These are phyloP conservation scores for Grosmannia clavigera DNA, from an alignment of 2,329 filamentous ascomycete species.

Conservation along the genomic window DNA sequence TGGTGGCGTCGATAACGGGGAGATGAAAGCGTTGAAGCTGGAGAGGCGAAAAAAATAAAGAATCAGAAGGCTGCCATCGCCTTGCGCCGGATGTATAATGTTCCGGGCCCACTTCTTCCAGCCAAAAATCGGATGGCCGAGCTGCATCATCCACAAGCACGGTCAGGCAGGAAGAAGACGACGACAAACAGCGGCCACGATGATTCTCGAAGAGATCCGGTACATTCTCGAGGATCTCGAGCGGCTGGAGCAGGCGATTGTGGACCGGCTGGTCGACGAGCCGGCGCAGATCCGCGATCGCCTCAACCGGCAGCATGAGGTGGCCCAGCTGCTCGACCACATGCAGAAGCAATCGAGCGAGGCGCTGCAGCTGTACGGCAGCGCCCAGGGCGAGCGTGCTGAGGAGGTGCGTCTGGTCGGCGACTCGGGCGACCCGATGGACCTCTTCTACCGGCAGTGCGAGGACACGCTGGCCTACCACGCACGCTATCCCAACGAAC, in stretches of 20 bases:
- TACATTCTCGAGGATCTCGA: constrained; percentile 94
- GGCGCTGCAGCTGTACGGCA: constrained; percentile 72
- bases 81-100: neutral
- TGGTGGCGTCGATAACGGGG: neutral
- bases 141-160: neutral
- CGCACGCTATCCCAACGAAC: constrained; percentile 82
- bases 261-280: constrained; percentile 78
- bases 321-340: constrained; percentile 72
- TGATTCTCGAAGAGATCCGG: constrained; percentile 89
- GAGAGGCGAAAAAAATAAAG: neutral
- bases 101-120: neutral
- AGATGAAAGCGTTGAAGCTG: neutral
- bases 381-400: constrained; percentile 57
- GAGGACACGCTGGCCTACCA: constrained; percentile 77
- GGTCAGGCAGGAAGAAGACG: neutral
- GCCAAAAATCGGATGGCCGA: neutral
- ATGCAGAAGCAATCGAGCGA: constrained; percentile 77
- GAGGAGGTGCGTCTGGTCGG: constrained; percentile 69
- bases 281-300: constrained; percentile 87
- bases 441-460: constrained; percentile 81
- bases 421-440: constrained; percentile 66
- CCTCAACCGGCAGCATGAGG: constrained; percentile 82
- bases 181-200: constrained; percentile 18
- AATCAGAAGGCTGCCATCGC: neutral
- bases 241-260: constrained; percentile 85